Evolutionary conservation across 305 asterid genomes (phyloP).

Genomic region (Andrographis paniculata): DNA sequence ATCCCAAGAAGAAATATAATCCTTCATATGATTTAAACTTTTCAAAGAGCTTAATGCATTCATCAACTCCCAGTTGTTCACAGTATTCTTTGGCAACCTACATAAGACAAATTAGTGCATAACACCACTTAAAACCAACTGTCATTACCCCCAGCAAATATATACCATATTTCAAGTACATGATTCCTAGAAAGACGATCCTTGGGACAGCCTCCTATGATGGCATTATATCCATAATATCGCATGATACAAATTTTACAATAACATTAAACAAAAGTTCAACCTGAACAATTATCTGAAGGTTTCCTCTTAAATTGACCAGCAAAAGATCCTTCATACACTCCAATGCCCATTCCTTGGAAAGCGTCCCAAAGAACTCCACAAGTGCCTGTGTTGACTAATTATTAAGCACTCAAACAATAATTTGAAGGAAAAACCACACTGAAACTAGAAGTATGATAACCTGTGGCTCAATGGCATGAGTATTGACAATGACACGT

Average conservation of each 20-base stretch:
- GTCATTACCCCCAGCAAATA: not conserved
- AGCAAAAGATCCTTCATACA: conserved; percentile 98
- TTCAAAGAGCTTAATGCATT: conserved; percentile 90
- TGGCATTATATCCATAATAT: not conserved
- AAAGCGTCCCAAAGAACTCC: conserved; percentile 95
- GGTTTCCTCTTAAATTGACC: conserved; percentile 95
- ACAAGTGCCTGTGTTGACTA: conserved; percentile 66
- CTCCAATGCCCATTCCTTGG: conserved; percentile 96
- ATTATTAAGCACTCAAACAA: conserved; percentile 19
- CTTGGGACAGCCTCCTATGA: not conserved
- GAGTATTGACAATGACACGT: conserved; percentile 98
- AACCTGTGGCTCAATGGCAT: conserved; percentile 99
- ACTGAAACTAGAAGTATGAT: conserved; percentile 7
- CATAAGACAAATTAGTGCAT: conserved; percentile 17
- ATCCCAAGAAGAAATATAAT: conserved; percentile 91
- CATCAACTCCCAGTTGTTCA: conserved; percentile 94
- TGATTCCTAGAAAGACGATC: too few relatives aligned
- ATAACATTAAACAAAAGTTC: too few relatives aligned
- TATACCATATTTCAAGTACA: not conserved
- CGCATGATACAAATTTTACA: too few relatives aligned
- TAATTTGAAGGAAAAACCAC: conserved; percentile 4
- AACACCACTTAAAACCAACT: not conserved
- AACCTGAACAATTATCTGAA: conserved; percentile 99
- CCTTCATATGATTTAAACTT: conserved; percentile 99
- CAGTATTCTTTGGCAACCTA: conserved; percentile 98